Base-by-base conservation (phyloP, 257 asterid genomes). In the Salvia splendens region DNA sequence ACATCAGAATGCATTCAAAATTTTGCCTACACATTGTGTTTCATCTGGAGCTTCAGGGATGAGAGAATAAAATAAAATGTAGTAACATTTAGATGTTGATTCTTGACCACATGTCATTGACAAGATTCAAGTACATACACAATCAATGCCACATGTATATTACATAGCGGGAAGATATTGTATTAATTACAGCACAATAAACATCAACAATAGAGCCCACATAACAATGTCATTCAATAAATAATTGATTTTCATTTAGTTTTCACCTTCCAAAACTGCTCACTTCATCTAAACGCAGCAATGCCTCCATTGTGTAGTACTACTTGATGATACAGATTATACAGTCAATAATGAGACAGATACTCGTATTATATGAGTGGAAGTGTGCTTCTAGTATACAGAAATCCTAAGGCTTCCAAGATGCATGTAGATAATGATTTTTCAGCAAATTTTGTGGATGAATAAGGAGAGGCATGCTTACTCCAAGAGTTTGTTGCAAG, bases 401-500 rank as follows among this genome's bases (percentile, higher is more conserved):
- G 15, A 17, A 20, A 62, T 62, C 24, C 42, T 30, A 30, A 57
- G 65, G 47, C 45, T 24, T 1, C 54, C 58, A 17, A 61, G 30
- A 70, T 67, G 50, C 56, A 28, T 16, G 68, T 15, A 66, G 65
- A 48, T 6, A 41, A 42, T 51, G 64, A 52, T 8, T 66, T 83
- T 73, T 91, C 86, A 93, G 60, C 96, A 74, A 77, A 88, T 88
- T 55, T 11, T 28, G 9, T 1, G 17, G 42, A 55, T 50, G 9
- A 50, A 50, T 43, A 56, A 41, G 76, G 65, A 57, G 42, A 10
- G n/a, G 7, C 0, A 6, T 24, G 49, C 53, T 75, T 85, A 84
- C 55, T 80, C 81, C 70, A 91, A 79, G 64, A 91, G 97, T 68
- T 86, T 91, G 86, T 91, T 91, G 77, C 95, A 88, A 65, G 97